Conservation (phyloP, 306 rosid genomes). For the Corylus americana region DNA sequence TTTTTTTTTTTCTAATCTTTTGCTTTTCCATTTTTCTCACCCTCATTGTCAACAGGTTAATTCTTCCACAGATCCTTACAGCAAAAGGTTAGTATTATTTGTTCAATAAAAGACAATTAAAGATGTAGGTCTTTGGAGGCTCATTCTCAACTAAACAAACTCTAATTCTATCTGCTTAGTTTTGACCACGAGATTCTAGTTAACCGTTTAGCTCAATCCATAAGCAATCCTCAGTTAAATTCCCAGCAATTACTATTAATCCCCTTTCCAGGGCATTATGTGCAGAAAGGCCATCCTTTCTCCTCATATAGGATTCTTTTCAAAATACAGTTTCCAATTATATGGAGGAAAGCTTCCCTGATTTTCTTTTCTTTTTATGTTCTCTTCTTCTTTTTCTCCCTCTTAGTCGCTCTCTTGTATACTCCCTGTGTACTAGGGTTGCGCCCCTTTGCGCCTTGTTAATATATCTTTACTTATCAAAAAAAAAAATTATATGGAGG, state of each 20-base stretch:
- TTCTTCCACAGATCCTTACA: neutral
- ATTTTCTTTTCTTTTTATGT: too few species aligned
- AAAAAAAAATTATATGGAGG: neutral
- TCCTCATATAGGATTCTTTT: neutral
- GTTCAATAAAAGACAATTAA: neutral
- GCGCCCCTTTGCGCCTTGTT: too few species aligned
- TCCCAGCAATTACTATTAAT: neutral
- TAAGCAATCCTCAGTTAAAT: neutral
- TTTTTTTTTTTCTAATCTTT: neutral
- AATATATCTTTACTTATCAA: too few species aligned
- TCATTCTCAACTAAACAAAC: neutral
- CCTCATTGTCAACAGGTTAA: neutral
- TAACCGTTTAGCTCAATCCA: neutral
- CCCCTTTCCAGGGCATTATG: neutral
- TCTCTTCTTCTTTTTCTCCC: too few species aligned
- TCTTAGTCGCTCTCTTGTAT: too few species aligned
- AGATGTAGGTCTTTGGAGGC: neutral
- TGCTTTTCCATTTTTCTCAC: neutral
- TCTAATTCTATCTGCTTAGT: neutral
- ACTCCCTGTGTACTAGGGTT: too few species aligned
- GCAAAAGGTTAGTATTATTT: neutral
- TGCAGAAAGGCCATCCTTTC: neutral
- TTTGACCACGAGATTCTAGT: neutral
- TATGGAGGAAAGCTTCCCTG: too few species aligned
- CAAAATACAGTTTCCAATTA: neutral